Conservation (phyloP, 1,284 basidiomycete genomes). For the Trichosporon ovoides region DNA sequence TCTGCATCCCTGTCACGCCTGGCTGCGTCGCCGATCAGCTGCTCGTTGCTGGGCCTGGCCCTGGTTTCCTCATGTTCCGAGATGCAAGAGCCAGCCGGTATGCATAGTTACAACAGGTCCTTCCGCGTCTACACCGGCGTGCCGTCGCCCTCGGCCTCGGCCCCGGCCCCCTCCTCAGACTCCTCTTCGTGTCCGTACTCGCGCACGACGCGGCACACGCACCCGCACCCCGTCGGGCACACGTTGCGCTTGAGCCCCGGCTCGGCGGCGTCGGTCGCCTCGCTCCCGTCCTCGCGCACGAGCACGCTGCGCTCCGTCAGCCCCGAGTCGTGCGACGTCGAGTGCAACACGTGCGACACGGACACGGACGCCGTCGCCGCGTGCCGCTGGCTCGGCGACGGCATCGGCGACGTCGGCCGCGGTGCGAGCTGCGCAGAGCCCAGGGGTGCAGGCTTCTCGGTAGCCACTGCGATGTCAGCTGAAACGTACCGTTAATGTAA, state of each 20-base stretch:
- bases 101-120: too few species aligned
- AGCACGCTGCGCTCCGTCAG: constrained; percentile 7
- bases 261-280: constrained; percentile 1
- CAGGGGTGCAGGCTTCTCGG: background rate
- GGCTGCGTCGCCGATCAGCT: too few species aligned
- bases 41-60: too few species aligned
- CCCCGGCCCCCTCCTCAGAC: too few species aligned
- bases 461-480: background rate
- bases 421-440: background rate
- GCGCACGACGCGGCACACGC: constrained; percentile 26
- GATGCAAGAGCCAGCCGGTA: too few species aligned
- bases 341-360: background rate
- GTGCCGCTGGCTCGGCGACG: constrained; percentile 2
- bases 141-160: too few species aligned
- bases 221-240: constrained; percentile 43
- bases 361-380: background rate
- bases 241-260: constrained; percentile 22
- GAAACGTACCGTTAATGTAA: background rate
- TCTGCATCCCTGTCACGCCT: background rate
- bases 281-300: constrained; percentile 4
- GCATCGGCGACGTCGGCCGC: background rate
- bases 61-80: too few species aligned
- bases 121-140: too few species aligned
- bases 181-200: background rate
- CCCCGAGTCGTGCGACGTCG: constrained; percentile 9